Evolutionary conservation across 176 grass and related monocot genomes (phyloP), one percentile per base, ranked within the genome.

Genomic region (Poa pratensis): DNA sequence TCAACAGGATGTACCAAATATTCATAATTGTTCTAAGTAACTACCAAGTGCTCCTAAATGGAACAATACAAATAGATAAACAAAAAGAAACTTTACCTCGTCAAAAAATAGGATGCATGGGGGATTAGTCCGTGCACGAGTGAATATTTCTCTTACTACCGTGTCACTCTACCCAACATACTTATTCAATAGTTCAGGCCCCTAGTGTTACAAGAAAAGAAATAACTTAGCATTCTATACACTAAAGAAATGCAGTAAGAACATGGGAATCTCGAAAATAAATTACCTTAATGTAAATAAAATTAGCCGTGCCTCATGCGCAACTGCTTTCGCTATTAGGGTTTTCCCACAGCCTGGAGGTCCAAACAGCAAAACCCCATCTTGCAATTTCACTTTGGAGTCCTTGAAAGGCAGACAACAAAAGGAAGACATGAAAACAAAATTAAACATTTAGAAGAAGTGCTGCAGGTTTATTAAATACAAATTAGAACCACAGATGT

Each of bases 291-390:
- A 98, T 93, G 69, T 98, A 89, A 81, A 98, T 98, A 89, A 98
- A 98, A 85, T 85, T 98, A 75, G 96, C 49, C 93, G 91, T 87
- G 96, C 93, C 13, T 95, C 96, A 83, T 98, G 90, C 24, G 93
- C 96, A 84, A 98, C 93, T 61, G 93, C 96, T 93, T 98, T 98
- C 46, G 96, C 96, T 85, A 98, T 94, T 55, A 98, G 83, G 61
- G 96, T 98, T 98, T 98, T 98, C 40, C 96, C 96, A 72, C 96
- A 98, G 54, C 96, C 96, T 23, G 96, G 96, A 87, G 93, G 93
- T 69, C 96, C 96, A 87, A 92, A 98, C 26, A 98, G 78, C 74
- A 98, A 77, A 85, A 95, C 82, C 6, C 93, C 91, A 78, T 87
- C 96, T 85, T 95, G 89, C 81, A 95, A 69, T 83, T 93, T 94